Conservation (phyloP, 192 early-diverging fungal species). For the Nowakowskiella sp. region DNA sequence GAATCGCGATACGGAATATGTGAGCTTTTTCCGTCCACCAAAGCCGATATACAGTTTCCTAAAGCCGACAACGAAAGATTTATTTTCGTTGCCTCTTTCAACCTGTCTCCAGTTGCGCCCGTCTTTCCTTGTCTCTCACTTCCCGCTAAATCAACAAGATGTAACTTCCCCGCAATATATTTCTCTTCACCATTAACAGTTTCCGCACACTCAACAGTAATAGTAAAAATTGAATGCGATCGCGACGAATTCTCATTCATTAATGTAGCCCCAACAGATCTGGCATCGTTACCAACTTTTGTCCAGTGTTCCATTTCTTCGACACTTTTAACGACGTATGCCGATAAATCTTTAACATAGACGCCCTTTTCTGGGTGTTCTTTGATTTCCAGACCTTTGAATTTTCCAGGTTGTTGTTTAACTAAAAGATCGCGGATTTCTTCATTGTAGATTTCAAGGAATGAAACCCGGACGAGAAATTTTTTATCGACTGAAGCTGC, state of each 20-base stretch:
- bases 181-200: constrained; percentile 39
- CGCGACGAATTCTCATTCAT: constrained; percentile 55
- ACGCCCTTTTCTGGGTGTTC: constrained; percentile 61
- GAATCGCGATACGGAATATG: constrained; percentile 34
- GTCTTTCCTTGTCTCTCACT: constrained; percentile 55
- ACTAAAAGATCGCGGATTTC: constrained; percentile 45
- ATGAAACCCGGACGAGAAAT: constrained; percentile 53
- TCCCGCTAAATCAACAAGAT: constrained; percentile 57
- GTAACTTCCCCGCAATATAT: constrained; percentile 51
- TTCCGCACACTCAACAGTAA: constrained; percentile 50
- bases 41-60: constrained; percentile 57
- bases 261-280: constrained; percentile 55
- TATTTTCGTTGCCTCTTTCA: constrained; percentile 61
- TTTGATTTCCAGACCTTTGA: constrained; percentile 41
- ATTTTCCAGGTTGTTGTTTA: constrained; percentile 14
- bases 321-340: constrained; percentile 47
- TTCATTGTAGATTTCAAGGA: constrained; percentile 52
- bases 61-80: constrained; percentile 53
- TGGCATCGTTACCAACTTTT: constrained; percentile 43
- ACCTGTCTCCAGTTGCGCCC: constrained; percentile 49
- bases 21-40: constrained; percentile 53
- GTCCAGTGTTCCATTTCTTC: constrained; percentile 51
- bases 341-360: constrained; percentile 51
- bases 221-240: constrained; percentile 58
- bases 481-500: constrained; percentile 40